Evolutionary conservation across 129 eudicot species (phyloP), one percentile per base, ranked within the genome.

Genomic region (Helianthus tuberosus): DNA sequence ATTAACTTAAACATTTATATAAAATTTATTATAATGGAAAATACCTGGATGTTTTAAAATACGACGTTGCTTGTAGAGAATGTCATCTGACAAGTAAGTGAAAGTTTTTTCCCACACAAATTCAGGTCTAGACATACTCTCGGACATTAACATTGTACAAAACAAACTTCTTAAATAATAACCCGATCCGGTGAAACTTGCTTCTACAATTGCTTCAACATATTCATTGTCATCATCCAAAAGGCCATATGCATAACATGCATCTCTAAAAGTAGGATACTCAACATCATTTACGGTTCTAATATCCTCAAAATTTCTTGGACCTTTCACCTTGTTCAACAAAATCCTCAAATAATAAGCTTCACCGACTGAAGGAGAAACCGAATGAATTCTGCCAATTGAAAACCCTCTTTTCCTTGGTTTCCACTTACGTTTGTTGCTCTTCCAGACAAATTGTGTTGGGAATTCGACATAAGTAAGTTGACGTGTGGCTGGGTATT

Each of bases 231-330:
- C 51, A 41, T 65, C 12, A 6, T 15, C 2, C 52, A 29, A 65
- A 65, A 65, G 52, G 8, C 69, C 69, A 15, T 39, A n/a, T 7
- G 48, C 69, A 65, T 65, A 65, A 43, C 69, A 65, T 2, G 69
- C 35, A 2, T 65, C 69, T 43, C 14, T 65, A 17, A 39, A 65
- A 39, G 52, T 16, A 15, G 6, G 8, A 16, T 0, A 65, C 3
- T 5, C 4, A 11, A 15, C 1, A 2, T 36, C 69, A 41, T 65
- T 41, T 7, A 65, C 14, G 4, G 53, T 65, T 15, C 48, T 51
- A 65, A 65, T 65, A 6, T 65, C 69, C 9, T 41, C 32, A 10
- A 39, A 41, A 1, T 36, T 5, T 15, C 1, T 9, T 8, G 69
- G 52, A 39, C 35, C 69, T 41, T 41, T 65, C 6, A 65, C 32